Percentiles rank a stretch among this genome's conserved stretches.
These are phyloP conservation scores for Aspergillus sp. DNA, from an alignment of 2,329 filamentous ascomycete species.

Conservation along the genomic window DNA sequence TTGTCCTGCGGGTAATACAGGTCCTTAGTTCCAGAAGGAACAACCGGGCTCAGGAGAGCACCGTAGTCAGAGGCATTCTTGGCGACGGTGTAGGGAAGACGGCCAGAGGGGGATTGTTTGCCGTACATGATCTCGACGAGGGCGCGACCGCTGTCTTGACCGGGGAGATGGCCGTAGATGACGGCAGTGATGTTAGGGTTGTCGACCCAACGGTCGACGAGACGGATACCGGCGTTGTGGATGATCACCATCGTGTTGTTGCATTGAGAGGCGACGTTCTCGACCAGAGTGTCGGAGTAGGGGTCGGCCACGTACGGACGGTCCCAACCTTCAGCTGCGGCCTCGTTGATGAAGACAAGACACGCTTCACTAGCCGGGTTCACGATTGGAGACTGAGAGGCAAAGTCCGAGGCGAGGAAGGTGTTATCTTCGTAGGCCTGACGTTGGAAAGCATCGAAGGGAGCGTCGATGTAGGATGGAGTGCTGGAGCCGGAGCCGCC, in stretches of 20 bases:
- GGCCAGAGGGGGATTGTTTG: conserved; percentile 31
- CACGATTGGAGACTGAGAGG: conserved; percentile 51
- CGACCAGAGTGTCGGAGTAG: conserved; percentile 57
- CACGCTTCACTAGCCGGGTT: conserved; percentile 31
- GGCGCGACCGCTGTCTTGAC: conserved; percentile 61
- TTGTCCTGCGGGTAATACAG: conserved; percentile 13
- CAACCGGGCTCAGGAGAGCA: not conserved
- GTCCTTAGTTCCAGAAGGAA: not conserved
- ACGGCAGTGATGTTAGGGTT: conserved; percentile 65
- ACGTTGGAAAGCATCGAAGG: conserved; percentile 57
- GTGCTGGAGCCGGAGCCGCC: conserved; percentile 54
- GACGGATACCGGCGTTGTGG: conserved; percentile 63
- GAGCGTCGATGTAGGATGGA: conserved; percentile 53
- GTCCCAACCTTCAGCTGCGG: conserved; percentile 45
- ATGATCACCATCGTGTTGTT: conserved; percentile 65
- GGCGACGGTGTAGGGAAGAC: conserved; percentile 59
- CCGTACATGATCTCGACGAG: conserved; percentile 60
- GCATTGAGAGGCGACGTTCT: conserved; percentile 60
- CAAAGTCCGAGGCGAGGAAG: conserved; percentile 62
- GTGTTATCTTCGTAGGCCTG: conserved; percentile 59
- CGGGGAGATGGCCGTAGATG: conserved; percentile 64
- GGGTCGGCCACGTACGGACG: conserved; percentile 34
- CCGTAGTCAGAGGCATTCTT: conserved; percentile 59
- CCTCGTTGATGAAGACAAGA: conserved; percentile 61
- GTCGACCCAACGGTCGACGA: conserved; percentile 59